These are phyloP conservation scores for Magnusiomyces ingens DNA, from an alignment of 1,139 yeast species.

Conservation along the genomic window DNA sequence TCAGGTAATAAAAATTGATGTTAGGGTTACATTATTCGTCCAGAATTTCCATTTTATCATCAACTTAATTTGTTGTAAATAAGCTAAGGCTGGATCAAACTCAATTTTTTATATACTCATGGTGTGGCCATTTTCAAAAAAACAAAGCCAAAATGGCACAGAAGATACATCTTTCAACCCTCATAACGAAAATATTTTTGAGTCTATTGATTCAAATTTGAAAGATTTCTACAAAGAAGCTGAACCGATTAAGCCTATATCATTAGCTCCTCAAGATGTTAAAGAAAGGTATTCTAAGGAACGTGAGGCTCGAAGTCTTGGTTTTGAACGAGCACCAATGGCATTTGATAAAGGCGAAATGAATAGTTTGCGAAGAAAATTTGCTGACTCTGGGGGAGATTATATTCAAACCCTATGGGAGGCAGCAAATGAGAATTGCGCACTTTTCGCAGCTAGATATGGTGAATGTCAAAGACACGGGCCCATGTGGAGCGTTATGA, in stretches of 20 bases:
- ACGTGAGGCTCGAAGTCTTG: conserved; percentile 1
- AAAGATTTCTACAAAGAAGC: conserved; percentile 12
- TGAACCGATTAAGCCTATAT: conserved; percentile 14
- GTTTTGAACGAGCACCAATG: conserved; percentile 4
- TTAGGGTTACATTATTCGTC: no score
- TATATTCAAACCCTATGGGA: conserved; percentile 15
- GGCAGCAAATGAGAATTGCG: conserved; percentile 16
- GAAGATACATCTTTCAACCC: not conserved
- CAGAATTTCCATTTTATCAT: no score
- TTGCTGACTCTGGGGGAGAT: conserved; percentile 8
- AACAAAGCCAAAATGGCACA: not conserved
- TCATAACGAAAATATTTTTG: conserved; percentile 1
- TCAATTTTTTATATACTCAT: not conserved
- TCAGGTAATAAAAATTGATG: no score
- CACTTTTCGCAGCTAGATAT: conserved; percentile 10
- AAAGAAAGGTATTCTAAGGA: conserved; percentile 12
- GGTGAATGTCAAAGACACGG: conserved; percentile 16
- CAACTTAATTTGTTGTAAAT: no score
- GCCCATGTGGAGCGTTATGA: conserved; percentile 13
- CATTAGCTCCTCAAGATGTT: conserved; percentile 14
- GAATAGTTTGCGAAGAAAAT: conserved; percentile 9
- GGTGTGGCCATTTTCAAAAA: conserved; percentile 14
- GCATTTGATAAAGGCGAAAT: conserved; percentile 13
- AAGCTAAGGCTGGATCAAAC: not conserved
- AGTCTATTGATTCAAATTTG: conserved; percentile 10